phyloP scores from a whole-genome alignment of 192 early-diverging fungal genomes.

The Geranomyces variabilis region DNA sequence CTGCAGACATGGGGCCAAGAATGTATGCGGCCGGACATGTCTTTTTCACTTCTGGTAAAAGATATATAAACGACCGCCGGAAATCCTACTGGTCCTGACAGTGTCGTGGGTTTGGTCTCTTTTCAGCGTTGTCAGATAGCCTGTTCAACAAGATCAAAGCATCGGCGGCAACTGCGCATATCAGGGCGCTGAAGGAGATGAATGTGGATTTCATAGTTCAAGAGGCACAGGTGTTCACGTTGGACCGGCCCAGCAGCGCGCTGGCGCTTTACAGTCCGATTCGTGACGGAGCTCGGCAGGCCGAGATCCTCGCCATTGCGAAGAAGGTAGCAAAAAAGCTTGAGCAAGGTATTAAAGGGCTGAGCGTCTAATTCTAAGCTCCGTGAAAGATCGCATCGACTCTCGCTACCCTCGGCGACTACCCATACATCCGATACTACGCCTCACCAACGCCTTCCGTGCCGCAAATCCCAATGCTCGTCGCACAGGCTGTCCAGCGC shows the following conservation, averaged over 20 bases:
- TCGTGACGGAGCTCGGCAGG: slow-evolving; percentile 57
- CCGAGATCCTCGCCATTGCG: slow-evolving; percentile 49
- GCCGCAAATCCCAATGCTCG: slow-evolving; percentile 69
- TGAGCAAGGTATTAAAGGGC: not conserved
- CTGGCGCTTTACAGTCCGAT: slow-evolving; percentile 67
- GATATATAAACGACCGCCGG: no score
- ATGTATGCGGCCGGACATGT: slow-evolving; percentile 57
- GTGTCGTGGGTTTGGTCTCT: no score
- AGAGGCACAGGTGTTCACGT: slow-evolving; percentile 69
- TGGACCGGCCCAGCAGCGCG: slow-evolving; percentile 71
- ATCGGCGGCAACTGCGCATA: slow-evolving; percentile 46
- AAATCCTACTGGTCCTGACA: no score
- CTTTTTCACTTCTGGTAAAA: slow-evolving; percentile 48
- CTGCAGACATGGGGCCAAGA: slow-evolving; percentile 21
- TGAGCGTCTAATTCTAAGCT: not conserved
- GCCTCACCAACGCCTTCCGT: slow-evolving; percentile 71
- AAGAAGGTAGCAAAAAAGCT: slow-evolving; percentile 43
- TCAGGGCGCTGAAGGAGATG: slow-evolving; percentile 74
- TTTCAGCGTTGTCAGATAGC: slow-evolving; percentile 60
- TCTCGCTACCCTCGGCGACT: slow-evolving; percentile 84
- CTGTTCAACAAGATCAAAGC: slow-evolving; percentile 63
- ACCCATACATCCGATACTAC: slow-evolving; percentile 91
- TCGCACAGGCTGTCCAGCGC: slow-evolving; percentile 78
- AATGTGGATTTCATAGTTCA: slow-evolving; percentile 73
- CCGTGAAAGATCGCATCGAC: slow-evolving; percentile 90